Percentiles rank a stretch among this genome's conserved stretches.
Conservation (phyloP, 1,284 basidiomycete genomes). For the Pascua sp. region DNA sequence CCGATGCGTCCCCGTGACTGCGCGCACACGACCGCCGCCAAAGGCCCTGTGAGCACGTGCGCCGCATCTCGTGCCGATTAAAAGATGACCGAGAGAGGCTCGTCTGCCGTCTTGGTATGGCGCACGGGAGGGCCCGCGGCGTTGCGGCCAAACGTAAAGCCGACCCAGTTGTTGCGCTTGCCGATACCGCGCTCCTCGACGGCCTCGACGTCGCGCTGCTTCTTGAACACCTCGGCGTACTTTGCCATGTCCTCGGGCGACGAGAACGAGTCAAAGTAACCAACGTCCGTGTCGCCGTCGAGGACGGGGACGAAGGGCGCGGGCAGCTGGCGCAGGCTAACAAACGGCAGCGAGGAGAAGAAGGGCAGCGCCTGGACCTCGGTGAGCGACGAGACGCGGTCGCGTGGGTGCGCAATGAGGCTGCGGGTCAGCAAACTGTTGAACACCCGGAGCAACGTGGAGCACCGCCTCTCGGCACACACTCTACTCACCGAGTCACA, state of each 20-base stretch:
- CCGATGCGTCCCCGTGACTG: too few species aligned
- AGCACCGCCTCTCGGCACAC: too few species aligned
- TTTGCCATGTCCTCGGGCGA: conserved; percentile 95
- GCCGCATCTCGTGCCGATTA: conserved; percentile 17
- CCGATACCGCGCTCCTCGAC: conserved; percentile 82
- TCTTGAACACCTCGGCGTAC: conserved; percentile 96
- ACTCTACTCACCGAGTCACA: conserved; percentile 66
- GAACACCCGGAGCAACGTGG: too few species aligned
- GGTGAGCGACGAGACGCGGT: conserved; percentile 69
- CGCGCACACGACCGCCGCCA: too few species aligned
- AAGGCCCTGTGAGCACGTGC: too few species aligned
- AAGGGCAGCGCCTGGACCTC: conserved; percentile 80
- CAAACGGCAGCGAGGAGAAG: conserved; percentile 74
- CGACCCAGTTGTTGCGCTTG: conserved; percentile 56
- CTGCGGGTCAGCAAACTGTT: conserved; percentile 50
- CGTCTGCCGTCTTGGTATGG: conserved; percentile 44
- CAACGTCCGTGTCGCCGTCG: conserved; percentile 91
- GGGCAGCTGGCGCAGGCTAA: conserved; percentile 68
- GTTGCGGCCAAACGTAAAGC: conserved; percentile 95
- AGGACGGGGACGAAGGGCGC: conserved; percentile 95
- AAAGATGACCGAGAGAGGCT: conserved; percentile 51
- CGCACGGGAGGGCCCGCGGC: conserved; percentile 24
- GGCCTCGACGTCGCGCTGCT: conserved; percentile 88
- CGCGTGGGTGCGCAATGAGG: conserved; percentile 69
- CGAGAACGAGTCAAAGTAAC: conserved; percentile 98